These are phyloP conservation scores for Hygrophoropsis aurantiaca DNA, from an alignment of 768 basidiomycete genomes.

Conservation along the genomic window DNA sequence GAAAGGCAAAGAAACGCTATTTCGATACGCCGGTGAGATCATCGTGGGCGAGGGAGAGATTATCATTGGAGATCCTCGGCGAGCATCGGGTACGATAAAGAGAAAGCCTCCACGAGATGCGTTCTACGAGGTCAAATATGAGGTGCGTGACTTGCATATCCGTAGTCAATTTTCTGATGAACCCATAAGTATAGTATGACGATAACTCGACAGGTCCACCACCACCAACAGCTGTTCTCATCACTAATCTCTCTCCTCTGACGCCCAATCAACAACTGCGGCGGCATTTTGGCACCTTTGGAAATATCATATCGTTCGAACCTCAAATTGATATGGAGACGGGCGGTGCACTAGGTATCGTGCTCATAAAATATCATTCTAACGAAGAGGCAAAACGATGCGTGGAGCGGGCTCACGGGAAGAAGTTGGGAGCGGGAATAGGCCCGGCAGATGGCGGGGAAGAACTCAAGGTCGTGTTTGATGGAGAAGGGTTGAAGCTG, in stretches of 20 bases:
- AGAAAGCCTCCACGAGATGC: slow-evolving; percentile 34
- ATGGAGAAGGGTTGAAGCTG: slow-evolving; percentile 67
- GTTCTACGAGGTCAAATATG: slow-evolving; percentile 51
- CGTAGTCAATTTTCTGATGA: slow-evolving; percentile 1
- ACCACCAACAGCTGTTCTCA: slow-evolving; percentile 71
- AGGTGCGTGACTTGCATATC: slow-evolving; percentile 42
- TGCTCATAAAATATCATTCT: slow-evolving; percentile 64
- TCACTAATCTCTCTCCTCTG: slow-evolving; percentile 70
- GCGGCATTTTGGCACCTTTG: slow-evolving; percentile 62
- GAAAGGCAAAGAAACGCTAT: slow-evolving; percentile 59
- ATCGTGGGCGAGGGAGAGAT: slow-evolving; percentile 42
- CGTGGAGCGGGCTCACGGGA: slow-evolving; percentile 65
- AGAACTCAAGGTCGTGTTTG: slow-evolving; percentile 75
- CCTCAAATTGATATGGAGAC: slow-evolving; percentile 75
- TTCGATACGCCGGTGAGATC: slow-evolving; percentile 56
- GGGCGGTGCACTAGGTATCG: slow-evolving; percentile 82
- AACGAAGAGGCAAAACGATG: slow-evolving; percentile 72
- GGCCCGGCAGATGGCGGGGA: slow-evolving; percentile 47
- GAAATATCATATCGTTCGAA: slow-evolving; percentile 65
- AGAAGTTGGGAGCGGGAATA: slow-evolving; percentile 50
- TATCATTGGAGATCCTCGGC: slow-evolving; percentile 55
- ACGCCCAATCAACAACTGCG: slow-evolving; percentile 66
- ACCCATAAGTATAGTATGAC: slow-evolving; percentile 59
- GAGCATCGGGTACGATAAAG: slow-evolving; percentile 34
- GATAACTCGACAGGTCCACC: slow-evolving; percentile 66